These are phyloP conservation scores for Aspergillus funiculosus DNA, from an alignment of 495 filamentous ascomycete genomes.

Conservation along the genomic window DNA sequence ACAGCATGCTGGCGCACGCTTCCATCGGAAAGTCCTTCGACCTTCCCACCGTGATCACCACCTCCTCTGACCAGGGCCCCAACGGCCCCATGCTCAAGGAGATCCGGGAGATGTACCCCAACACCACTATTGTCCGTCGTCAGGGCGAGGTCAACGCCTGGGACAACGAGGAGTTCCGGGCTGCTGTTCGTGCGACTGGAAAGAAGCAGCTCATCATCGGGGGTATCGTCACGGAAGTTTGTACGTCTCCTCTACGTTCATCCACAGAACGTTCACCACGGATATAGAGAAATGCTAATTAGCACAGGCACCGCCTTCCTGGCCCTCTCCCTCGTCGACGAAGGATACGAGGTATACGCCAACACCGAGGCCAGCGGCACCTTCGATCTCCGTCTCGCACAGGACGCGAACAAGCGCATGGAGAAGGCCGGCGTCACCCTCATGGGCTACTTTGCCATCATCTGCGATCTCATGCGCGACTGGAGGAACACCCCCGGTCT, in stretches of 20 bases:
- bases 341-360: constrained; percentile 71
- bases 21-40: constrained; percentile 60
- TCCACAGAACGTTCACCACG: neutral
- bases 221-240: constrained; percentile 74
- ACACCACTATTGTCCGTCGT: constrained; percentile 59
- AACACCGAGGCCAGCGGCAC: constrained; percentile 70
- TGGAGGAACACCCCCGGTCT: constrained; percentile 67
- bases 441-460: constrained; percentile 60
- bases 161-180: constrained; percentile 68
- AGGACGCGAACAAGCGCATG: constrained; percentile 62
- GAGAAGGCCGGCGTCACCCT: constrained; percentile 59
- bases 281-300: neutral
- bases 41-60: constrained; percentile 65
- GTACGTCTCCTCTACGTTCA: constrained; percentile 31
- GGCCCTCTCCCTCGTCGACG: constrained; percentile 62
- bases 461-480: constrained; percentile 71
- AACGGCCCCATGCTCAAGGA: constrained; percentile 69
- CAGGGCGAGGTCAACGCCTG: constrained; percentile 76
- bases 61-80: constrained; percentile 54
- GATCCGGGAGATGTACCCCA: constrained; percentile 62
- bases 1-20: constrained; percentile 65
- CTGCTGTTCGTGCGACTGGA: constrained; percentile 57
- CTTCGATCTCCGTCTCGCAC: constrained; percentile 49
- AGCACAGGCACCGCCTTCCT: constrained; percentile 61
- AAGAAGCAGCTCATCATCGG: constrained; percentile 67